phyloP scores from a whole-genome alignment of 2,329 filamentous ascomycete species.

The Elsinoe necatrix region DNA sequence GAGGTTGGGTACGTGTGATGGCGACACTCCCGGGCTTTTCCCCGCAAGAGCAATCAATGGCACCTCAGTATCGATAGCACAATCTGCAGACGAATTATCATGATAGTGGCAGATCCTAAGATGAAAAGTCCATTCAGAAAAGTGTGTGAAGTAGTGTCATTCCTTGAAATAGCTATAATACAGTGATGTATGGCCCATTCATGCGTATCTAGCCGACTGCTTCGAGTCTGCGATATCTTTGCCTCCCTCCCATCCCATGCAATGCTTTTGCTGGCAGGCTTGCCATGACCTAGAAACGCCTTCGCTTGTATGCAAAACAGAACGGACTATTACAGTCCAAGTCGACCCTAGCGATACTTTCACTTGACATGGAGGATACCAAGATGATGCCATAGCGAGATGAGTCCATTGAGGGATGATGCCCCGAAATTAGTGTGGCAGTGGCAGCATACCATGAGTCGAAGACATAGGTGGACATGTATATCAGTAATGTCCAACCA shows the following conservation, averaged over 20 bases:
- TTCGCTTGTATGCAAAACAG: neutral
- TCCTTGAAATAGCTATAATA: neutral
- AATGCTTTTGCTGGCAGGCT: neutral
- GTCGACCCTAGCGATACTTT: neutral
- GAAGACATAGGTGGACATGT: no score
- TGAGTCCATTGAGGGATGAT: no score
- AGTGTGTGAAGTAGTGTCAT: neutral
- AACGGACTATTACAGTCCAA: neutral
- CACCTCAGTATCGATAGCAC: neutral
- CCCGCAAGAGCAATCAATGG: constrained; percentile 2
- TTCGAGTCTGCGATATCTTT: neutral
- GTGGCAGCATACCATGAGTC: no score
- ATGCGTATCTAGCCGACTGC: neutral
- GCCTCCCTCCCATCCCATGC: neutral
- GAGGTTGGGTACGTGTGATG: constrained; percentile 6
- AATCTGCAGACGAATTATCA: neutral
- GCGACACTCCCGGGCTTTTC: constrained; percentile 8
- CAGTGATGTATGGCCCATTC: neutral
- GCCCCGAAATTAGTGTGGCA: no score
- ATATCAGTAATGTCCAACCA: no score
- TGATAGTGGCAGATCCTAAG: neutral
- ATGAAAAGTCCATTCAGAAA: no score
- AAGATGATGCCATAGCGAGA: neutral
- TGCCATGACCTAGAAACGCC: neutral
- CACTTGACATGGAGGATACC: neutral